Base-by-base conservation (phyloP, 106 monocot species). In the Acanthochlamys bracteata region DNA sequence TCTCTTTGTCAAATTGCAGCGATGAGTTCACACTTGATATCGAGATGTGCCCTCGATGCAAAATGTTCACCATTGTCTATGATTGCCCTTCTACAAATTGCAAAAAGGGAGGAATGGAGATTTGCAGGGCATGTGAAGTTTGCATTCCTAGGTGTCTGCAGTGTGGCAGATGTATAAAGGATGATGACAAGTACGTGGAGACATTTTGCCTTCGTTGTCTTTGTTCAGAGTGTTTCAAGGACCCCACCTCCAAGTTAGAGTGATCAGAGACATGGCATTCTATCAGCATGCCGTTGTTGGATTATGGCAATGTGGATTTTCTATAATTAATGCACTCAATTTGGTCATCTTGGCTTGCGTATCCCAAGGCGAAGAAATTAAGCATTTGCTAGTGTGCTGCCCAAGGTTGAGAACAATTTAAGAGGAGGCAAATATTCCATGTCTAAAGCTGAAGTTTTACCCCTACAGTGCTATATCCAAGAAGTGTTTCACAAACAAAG, bases 161-260 rank as follows among this genome's bases (percentile, higher is more conserved):
- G 4, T 87, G 86, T 68, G 86, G 86, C 51, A 74, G 68, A 63
- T 87, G 86, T 46, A 71, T 87, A 39, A 80, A 69, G 25, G 73
- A 83, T 20, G 70, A 83, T 23, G 58, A 69, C 24, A 47, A n/a
- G 33, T 87, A 71, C 57, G 24, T 59, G 0, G 87, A 87, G 72
- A 83, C 80, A 15, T 87, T 87, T 68, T 66, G 26, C 45, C 62
- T 87, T 12, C 71, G 74, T 11, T 66, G 65, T 58, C 19, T 87
- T 20, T 87, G 87, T 27, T 60, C 43, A 13, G 57, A 0, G n/a
- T 87, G 87, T 70, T 69, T 16, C 22, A 25, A 75, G 55, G 14
- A 55, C 1, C 22, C 1, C 13, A 13, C 51, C 51, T 19, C 51
- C 51, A 19, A 51, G 51, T 51, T 19, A 51, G n/a, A n/a, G 4